These are phyloP conservation scores for Withania somnifera DNA, from an alignment of 305 asterid species.

Conservation along the genomic window DNA sequence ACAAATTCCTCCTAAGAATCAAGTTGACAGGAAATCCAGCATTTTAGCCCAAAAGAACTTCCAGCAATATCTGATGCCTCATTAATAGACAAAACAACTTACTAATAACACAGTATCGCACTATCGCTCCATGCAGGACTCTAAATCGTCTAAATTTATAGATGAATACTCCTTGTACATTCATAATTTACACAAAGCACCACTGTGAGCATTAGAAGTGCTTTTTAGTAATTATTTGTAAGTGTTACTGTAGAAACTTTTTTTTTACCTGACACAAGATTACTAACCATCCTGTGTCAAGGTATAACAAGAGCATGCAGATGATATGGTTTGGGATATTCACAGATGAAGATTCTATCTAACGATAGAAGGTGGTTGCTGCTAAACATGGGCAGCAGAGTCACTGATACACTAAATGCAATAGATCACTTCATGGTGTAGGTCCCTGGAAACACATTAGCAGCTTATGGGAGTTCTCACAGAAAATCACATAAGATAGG, in stretches of 20 bases:
- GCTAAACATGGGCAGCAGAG: not conserved
- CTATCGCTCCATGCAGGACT: not conserved
- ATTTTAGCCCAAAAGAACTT: not conserved
- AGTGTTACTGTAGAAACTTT: not conserved
- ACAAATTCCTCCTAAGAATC: not conserved
- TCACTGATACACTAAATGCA: not conserved
- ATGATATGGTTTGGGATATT: not conserved
- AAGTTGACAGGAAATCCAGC: not conserved
- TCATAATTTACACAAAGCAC: not conserved
- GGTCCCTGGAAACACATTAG: not conserved
- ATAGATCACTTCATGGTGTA: not conserved
- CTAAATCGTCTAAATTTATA: not conserved
- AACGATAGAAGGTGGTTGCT: not conserved
- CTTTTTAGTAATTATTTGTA: not conserved
- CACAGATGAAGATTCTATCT: not conserved
- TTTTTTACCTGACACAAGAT: not conserved
- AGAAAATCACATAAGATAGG: not conserved
- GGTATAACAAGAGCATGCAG: not conserved
- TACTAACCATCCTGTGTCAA: not conserved
- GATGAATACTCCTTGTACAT: not conserved
- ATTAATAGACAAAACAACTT: not conserved
- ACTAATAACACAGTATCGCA: not conserved
- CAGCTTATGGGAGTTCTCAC: not conserved
- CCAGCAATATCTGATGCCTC: not conserved
- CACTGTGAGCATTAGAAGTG: not conserved